A percentile compares a stretch with the other conserved stretches of the same genome.
Evolutionary conservation across 2,329 filamentous ascomycete genomes (phyloP).

Genomic region (Sarocladium oryzae): DNA sequence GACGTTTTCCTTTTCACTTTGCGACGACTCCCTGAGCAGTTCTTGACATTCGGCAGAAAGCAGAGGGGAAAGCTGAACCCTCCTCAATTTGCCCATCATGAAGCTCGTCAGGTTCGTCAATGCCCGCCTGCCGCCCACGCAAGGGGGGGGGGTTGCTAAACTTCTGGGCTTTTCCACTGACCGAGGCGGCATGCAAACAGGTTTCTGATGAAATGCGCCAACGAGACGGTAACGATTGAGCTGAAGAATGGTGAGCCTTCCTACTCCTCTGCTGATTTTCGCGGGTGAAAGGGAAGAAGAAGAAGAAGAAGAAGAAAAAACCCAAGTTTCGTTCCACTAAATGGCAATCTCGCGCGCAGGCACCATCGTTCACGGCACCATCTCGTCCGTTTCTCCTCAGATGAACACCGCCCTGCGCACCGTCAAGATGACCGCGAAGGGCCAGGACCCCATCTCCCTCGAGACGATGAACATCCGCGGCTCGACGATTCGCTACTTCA

Average conservation of each 20-base stretch:
- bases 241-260: constrained; percentile 79
- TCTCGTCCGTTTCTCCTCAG: constrained; percentile 91
- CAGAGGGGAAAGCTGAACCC: too few relatives aligned
- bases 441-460: constrained; percentile 78
- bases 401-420: constrained; percentile 97
- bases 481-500: constrained; percentile 92
- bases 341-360: constrained; percentile 55
- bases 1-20: background rate
- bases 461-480: constrained; percentile 97
- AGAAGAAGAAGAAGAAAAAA: too few relatives aligned
- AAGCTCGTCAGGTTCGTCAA: constrained; percentile 92
- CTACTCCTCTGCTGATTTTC: background rate
- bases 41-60: background rate
- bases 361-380: constrained; percentile 93
- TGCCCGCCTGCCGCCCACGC: too few relatives aligned
- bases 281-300: too few relatives aligned
- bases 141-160: too few relatives aligned
- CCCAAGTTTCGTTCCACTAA: too few relatives aligned
- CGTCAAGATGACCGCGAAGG: constrained; percentile 92
- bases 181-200: constrained; percentile 40
- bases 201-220: constrained; percentile 98
- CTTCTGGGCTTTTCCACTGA: background rate
- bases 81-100: constrained; percentile 56
- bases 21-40: constrained; percentile 5
- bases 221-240: constrained; percentile 97